These are phyloP conservation scores for Fusarium temperatum DNA, from an alignment of 2,329 filamentous ascomycete species.

Conservation along the genomic window DNA sequence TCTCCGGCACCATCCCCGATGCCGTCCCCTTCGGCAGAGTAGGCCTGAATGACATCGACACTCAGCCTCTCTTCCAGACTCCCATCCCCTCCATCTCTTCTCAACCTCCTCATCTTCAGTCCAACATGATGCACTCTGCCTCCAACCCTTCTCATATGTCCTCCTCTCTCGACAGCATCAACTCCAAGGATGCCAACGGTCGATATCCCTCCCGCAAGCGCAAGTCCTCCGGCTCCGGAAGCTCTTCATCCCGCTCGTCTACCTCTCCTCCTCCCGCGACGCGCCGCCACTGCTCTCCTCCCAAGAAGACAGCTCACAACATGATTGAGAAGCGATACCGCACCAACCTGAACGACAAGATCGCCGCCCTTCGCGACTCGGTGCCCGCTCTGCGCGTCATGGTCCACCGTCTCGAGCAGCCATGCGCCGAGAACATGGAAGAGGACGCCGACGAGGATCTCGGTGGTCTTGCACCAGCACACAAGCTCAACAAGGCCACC, in stretches of 20 bases:
- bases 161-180: constrained; percentile 10
- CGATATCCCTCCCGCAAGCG: constrained; percentile 45
- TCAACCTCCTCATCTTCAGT: constrained; percentile 36
- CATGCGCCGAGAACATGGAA: constrained; percentile 64
- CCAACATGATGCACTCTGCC: constrained; percentile 31
- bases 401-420: constrained; percentile 65
- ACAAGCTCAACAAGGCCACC: constrained; percentile 94
- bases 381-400: constrained; percentile 87
- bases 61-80: constrained; percentile 42
- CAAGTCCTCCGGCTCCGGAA: constrained; percentile 45
- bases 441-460: constrained; percentile 73
- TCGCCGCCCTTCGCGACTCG: constrained; percentile 86
- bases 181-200: constrained; percentile 31
- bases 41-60: constrained; percentile 42
- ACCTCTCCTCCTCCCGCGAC: constrained; percentile 51
- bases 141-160: constrained; percentile 35
- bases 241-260: constrained; percentile 47
- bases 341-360: constrained; percentile 95
- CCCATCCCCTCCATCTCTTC: constrained; percentile 41
- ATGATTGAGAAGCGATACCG: constrained; percentile 97
- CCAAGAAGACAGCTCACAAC: constrained; percentile 93
- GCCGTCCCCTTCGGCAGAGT: constrained; percentile 41
- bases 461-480: constrained; percentile 81
- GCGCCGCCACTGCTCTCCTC: constrained; percentile 43
- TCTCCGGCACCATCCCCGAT: constrained; percentile 38